Base-by-base conservation (phyloP, 2,329 filamentous ascomycete species). In the Graphiopsis chlorocephala region DNA sequence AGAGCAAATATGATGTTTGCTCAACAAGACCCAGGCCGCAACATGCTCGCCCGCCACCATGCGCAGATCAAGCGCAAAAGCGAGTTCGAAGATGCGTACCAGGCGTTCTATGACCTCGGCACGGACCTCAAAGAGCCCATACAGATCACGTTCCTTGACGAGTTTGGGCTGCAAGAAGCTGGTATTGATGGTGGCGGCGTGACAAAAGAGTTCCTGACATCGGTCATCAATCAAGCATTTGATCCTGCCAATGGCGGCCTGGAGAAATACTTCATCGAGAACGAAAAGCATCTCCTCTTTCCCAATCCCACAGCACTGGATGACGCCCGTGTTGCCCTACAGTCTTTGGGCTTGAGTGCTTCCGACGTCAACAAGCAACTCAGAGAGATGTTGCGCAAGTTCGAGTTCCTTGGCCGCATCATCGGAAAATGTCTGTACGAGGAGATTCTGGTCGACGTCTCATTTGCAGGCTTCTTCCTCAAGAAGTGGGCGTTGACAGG, bases 341-440 rank as follows among this genome's bases (percentile, higher is more conserved):
- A 65, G n/a, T 63, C 68, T 8, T 61, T 65, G 25, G 20, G 58
- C 47, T 29, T 61, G 53, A 33, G 52, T 15, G 11, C 47, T 8
- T 20, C 38, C 2, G 31, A 65, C 7, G 35, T 61, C 33, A 33
- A 35, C 23, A 23, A 29, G 4, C 28, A 61, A 8, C 12, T 57
- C 25, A 25, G 64, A 20, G 55, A 71, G 29, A 77, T 95, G 17
- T 81, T 95, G 5, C 86, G 85, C 67, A 86, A 88, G 15, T 98
- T 92, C 74, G 93, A 98, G 73, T 99, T 99, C 70, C 82, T 98
- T 0, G 95, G 95, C 1, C 90, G 95, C 3, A 86, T 99, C 29
- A 89, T 99, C 28, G 95, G 95, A 12, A 99, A 99, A 76, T 99
- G 95, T 78, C 83, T 99, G 73, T 99, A 99, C 74, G 95, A 99